Base-by-base conservation (phyloP, 1,139 yeast genomes). In the Scheffersomyces segobiensis region DNA sequence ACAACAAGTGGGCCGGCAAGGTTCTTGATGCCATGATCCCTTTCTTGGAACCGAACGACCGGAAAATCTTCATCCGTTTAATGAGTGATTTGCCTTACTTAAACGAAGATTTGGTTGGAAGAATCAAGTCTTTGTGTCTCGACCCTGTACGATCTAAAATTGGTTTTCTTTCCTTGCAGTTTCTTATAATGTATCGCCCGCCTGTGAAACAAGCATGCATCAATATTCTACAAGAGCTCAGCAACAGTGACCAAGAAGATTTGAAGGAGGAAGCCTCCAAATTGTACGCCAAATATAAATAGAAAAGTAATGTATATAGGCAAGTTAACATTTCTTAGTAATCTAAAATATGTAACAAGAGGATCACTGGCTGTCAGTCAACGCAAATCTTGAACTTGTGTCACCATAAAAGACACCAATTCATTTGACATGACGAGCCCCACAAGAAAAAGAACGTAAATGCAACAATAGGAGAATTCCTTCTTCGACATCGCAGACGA, bases 131-230 rank as follows among this genome's bases (percentile, higher is more conserved):
- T 8, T 76, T 95, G 32, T 91, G 98, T 71, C 77, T 85, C 57
- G 99, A 96, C 71, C 98, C 99, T 0, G 88, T 86, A 46, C 83
- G 98, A 71, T 81, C 87, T 46, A 82, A 87, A 57, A 78, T 95
- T 22, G 99, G 98, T 1, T 87, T 91, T 65, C 88, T 91, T 63
- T 86, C 96, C 1, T 75, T 93, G 57, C 91, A 90, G 63, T 93
- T 89, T 69, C 76, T 96, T 64, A 85, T 93, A 59, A 90, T 92
- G 93, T 90, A 91, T 70, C 83, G 97, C 64, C 98, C 98, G 0
- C 98, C 99, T 3, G 83, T 87, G 39, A 85, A 88, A 62, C 76
- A 77, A 2, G 80, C 80, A 24, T 91, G 97, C 68, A 71, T 92
- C 48, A 83, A 80, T n/a, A 79, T 93, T 8, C 77, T 93, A 54